Conservation (phyloP, 345 rosid species). For the Populus simonii region DNA sequence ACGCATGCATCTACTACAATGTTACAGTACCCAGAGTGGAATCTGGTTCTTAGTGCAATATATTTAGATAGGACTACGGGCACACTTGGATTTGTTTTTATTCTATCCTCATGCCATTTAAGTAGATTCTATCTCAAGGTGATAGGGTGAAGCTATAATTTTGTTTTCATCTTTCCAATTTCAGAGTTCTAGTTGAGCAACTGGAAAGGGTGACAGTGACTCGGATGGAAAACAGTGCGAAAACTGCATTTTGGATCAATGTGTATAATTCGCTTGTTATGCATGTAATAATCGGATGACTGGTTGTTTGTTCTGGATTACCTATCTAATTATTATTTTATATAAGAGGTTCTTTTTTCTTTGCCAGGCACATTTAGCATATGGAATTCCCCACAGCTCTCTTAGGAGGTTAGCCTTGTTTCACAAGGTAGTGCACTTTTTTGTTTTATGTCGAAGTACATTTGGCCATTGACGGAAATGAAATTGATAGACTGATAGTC, state of each 20-base stretch:
- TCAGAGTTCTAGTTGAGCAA: constrained; percentile 84
- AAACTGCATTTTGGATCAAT: constrained; percentile 83
- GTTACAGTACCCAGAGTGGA: no score
- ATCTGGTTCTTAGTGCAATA: no score
- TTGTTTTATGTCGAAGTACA: constrained; percentile 6
- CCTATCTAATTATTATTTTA: not conserved
- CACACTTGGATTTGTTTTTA: no score
- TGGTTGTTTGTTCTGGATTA: not conserved
- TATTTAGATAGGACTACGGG: no score
- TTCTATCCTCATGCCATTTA: no score
- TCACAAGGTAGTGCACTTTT: constrained; percentile 72
- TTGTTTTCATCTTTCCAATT: constrained; percentile 17
- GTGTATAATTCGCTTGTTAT: constrained; percentile 86
- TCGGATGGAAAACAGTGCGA: constrained; percentile 61
- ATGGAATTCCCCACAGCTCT: constrained; percentile 71
- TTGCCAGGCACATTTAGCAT: constrained; percentile 78
- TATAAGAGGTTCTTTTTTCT: constrained; percentile 11
- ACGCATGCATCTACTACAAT: no score
- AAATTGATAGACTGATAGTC: no score
- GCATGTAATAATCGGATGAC: constrained; percentile 57
- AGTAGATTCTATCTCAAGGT: no score
- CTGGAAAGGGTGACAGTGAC: constrained; percentile 60
- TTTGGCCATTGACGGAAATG: not conserved
- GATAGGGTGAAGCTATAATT: no score
- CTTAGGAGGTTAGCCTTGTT: constrained; percentile 77